Percentiles rank a stretch among this genome's conserved stretches.
These are phyloP conservation scores for Calonectria hongkongensis DNA, from an alignment of 2,329 filamentous ascomycete species.

Conservation along the genomic window DNA sequence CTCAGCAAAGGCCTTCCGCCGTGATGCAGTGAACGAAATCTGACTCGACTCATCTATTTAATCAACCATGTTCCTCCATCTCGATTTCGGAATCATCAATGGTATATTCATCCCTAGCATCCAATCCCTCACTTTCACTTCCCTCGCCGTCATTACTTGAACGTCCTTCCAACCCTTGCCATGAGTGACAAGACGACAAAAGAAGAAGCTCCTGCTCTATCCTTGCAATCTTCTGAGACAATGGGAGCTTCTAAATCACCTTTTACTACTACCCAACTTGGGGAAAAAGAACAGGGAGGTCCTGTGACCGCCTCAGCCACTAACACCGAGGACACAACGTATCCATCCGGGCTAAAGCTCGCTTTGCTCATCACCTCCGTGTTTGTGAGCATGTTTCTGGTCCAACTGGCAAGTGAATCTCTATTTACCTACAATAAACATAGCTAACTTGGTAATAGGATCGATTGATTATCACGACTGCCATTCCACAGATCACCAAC, in stretches of 20 bases:
- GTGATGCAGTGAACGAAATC: background rate
- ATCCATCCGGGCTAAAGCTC: constrained; percentile 13
- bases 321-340: background rate
- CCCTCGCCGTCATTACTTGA: background rate
- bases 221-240: background rate
- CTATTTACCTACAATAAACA: background rate
- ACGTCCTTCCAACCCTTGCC: background rate
- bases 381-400: constrained; percentile 7
- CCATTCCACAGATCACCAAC: constrained; percentile 57
- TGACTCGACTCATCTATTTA: background rate
- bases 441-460: background rate
- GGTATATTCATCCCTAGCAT: background rate
- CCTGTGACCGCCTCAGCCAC: background rate
- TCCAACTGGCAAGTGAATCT: background rate
- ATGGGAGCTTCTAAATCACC: background rate
- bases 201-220: background rate
- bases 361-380: background rate
- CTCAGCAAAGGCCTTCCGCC: background rate
- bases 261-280: background rate
- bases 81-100: background rate
- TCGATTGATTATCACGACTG: constrained; percentile 11
- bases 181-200: background rate
- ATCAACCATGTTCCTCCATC: background rate
- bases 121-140: background rate
- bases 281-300: background rate